A percentile compares a stretch with the other conserved stretches of the same genome.
Conservation (phyloP, 2,329 filamentous ascomycete species). For the Emydomyces testavorans region DNA sequence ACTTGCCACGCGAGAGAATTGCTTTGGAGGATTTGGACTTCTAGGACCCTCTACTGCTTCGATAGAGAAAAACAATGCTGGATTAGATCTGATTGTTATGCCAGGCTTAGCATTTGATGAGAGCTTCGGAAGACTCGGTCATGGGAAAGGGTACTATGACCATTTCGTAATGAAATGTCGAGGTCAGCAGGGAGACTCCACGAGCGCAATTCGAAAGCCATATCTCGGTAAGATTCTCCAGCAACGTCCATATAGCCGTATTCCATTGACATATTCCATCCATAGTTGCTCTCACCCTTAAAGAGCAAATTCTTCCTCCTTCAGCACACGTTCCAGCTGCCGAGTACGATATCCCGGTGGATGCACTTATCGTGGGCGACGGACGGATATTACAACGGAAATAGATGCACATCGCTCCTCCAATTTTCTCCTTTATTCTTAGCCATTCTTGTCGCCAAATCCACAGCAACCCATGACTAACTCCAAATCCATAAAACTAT, state of each 20-base stretch:
- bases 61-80: constrained; percentile 24
- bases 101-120: constrained; percentile 87
- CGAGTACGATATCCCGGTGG: constrained; percentile 64
- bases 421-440: not conserved
- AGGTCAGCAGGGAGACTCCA: constrained; percentile 24
- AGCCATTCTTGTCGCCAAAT: constrained; percentile 2
- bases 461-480: constrained; percentile 5
- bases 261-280: constrained; percentile 17
- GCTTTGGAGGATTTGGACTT: constrained; percentile 54
- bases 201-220: constrained; percentile 38
- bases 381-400: constrained; percentile 42
- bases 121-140: constrained; percentile 64
- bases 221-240: constrained; percentile 44
- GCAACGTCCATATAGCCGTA: not conserved
- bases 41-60: constrained; percentile 15
- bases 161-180: constrained; percentile 72
- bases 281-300: constrained; percentile 66
- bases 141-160: constrained; percentile 96
- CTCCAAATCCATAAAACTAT: constrained; percentile 11
- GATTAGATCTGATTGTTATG: constrained; percentile 76
- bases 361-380: constrained; percentile 64
- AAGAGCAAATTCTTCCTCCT: constrained; percentile 66
- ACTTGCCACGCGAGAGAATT: constrained; percentile 55
- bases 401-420: constrained; percentile 8
- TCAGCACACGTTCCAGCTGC: constrained; percentile 60